These are phyloP conservation scores for Protostelium mycophagum DNA, from an alignment of 78 protist genomes.

Conservation along the genomic window DNA sequence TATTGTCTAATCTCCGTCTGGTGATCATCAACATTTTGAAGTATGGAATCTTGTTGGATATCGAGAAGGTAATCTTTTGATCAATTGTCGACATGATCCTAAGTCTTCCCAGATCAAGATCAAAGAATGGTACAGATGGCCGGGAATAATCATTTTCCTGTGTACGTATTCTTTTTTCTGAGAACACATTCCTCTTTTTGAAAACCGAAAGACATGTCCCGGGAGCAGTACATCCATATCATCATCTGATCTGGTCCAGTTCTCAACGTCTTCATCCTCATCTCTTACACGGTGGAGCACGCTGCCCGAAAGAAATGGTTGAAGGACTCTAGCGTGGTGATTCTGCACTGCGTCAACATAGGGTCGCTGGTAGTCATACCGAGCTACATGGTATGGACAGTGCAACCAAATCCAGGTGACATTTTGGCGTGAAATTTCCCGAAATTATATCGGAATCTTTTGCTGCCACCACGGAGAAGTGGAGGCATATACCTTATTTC, in stretches of 20 bases:
- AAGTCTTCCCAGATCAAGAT: too few species aligned
- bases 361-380: neutral
- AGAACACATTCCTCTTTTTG: conserved; percentile 24
- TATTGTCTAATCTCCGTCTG: conserved; percentile 31
- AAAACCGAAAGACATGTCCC: conserved; percentile 16
- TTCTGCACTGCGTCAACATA: neutral
- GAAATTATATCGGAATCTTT: too few species aligned
- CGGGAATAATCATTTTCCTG: conserved; percentile 40
- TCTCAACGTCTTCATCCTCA: conserved; percentile 23
- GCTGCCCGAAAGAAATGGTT: conserved; percentile 6
- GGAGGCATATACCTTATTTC: conserved; percentile 42
- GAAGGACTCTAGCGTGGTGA: neutral
- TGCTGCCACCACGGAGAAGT: too few species aligned
- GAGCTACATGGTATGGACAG: neutral
- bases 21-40: conserved; percentile 49
- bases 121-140: conserved; percentile 63
- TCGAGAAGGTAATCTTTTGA: too few species aligned
- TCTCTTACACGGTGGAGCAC: conserved; percentile 8
- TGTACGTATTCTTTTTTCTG: neutral
- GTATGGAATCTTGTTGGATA: conserved; percentile 50
- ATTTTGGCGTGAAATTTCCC: too few species aligned
- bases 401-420: neutral
- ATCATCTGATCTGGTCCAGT: neutral
- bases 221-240: conserved; percentile 1
- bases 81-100: too few species aligned